Percentiles rank a stretch among this genome's conserved stretches.
Conservation (phyloP, 2,329 filamentous ascomycete species). For the Penicillium sp. region DNA sequence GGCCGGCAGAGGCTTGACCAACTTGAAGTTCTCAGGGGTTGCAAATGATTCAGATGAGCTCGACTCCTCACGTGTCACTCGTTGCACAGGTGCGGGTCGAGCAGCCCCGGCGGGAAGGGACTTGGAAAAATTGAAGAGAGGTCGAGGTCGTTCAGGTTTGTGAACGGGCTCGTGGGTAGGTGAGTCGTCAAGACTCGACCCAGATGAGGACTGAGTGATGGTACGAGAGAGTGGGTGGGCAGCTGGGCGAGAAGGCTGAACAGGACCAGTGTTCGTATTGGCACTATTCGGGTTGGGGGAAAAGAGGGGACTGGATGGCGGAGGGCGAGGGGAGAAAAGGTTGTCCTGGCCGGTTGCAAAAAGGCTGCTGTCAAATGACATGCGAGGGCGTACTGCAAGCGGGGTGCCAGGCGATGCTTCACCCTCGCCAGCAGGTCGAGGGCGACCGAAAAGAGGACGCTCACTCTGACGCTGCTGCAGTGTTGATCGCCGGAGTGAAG, state of each 20-base stretch:
- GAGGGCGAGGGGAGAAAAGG: constrained; percentile 61
- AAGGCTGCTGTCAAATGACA: constrained; percentile 73
- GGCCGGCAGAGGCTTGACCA: constrained; percentile 70
- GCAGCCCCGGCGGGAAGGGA: constrained; percentile 68
- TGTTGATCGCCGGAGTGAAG: constrained; percentile 80
- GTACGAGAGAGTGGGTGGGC: constrained; percentile 82
- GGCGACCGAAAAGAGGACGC: constrained; percentile 54
- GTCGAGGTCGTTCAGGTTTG: constrained; percentile 53
- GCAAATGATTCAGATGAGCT: constrained; percentile 57
- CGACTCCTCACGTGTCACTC: constrained; percentile 50
- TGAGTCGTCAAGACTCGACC: constrained; percentile 74
- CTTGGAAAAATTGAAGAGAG: constrained; percentile 63
- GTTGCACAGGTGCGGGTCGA: constrained; percentile 46
- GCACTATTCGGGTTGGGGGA: constrained; percentile 25
- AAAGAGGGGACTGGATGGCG: constrained; percentile 49
- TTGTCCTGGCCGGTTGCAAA: constrained; percentile 60
- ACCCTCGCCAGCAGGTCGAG: constrained; percentile 33
- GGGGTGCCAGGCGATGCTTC: constrained; percentile 56
- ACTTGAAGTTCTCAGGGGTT: constrained; percentile 74
- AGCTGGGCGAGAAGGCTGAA: constrained; percentile 44
- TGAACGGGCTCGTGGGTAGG: constrained; percentile 61
- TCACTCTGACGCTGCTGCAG: constrained; percentile 77
- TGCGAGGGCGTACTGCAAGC: constrained; percentile 64
- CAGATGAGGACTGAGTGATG: constrained; percentile 81
- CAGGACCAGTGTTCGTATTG: constrained; percentile 7